Percentiles rank a stretch among this genome's conserved stretches.
Conservation (phyloP, 2,329 filamentous ascomycete species). For the Volutella citrinella region DNA sequence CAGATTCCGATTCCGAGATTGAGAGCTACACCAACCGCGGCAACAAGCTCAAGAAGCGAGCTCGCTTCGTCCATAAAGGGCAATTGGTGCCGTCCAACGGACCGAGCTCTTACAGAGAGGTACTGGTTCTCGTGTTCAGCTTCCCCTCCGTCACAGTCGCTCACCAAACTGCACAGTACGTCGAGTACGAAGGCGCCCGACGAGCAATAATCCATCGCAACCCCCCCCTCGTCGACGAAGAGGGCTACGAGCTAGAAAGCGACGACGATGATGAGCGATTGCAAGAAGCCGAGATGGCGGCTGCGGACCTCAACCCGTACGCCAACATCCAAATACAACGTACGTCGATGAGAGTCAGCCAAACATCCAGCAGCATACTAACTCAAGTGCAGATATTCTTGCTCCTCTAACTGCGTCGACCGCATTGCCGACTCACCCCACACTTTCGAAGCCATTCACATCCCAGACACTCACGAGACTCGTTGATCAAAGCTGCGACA, state of each 20-base stretch:
- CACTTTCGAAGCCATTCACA: conserved; percentile 70
- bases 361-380: too few relatives aligned
- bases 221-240: conserved; percentile 69
- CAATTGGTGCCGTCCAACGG: conserved; percentile 65
- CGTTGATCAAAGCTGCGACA: conserved; percentile 63
- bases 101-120: conserved; percentile 69
- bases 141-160: conserved; percentile 5
- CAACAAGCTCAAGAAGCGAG: conserved; percentile 74
- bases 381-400: conserved; percentile 72
- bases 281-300: conserved; percentile 57
- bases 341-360: too few relatives aligned
- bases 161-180: conserved; percentile 47
- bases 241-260: conserved; percentile 73
- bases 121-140: conserved; percentile 32
- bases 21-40: conserved; percentile 70
- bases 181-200: conserved; percentile 71
- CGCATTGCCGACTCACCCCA: conserved; percentile 71
- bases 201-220: conserved; percentile 74
- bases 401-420: conserved; percentile 72
- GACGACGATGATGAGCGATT: conserved; percentile 66
- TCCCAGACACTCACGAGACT: conserved; percentile 72
- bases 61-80: conserved; percentile 68
- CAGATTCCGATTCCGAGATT: conserved; percentile 73
- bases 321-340: conserved; percentile 68
- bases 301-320: conserved; percentile 73